Evolutionary conservation across 495 filamentous ascomycete species (phyloP).

Genomic region (Podospora tetraspora): DNA sequence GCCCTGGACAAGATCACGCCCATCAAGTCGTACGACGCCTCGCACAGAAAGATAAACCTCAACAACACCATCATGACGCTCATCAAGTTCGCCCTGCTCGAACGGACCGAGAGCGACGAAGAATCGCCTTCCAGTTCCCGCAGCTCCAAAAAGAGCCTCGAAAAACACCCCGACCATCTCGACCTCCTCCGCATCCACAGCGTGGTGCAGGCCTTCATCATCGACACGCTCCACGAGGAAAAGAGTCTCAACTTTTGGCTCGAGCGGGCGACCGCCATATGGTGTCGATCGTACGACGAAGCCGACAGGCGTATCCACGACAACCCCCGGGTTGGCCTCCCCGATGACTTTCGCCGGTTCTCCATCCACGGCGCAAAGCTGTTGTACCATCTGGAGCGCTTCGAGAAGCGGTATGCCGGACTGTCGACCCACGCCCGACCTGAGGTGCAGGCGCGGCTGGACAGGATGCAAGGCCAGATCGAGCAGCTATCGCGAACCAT

Average conservation of each 20-base stretch:
- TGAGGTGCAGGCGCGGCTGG: conserved; percentile 44
- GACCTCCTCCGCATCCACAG: conserved; percentile 72
- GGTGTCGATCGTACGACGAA: conserved; percentile 57
- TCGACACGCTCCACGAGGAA: conserved; percentile 58
- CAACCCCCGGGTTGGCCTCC: conserved; percentile 52
- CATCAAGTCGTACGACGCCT: conserved; percentile 52
- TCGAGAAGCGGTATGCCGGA: conserved; percentile 36
- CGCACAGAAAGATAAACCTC: conserved; percentile 39
- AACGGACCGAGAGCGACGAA: conserved; percentile 53
- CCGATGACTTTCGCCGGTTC: conserved; percentile 67
- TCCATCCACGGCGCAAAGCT: conserved; percentile 61
- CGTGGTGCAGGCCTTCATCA: conserved; percentile 75
- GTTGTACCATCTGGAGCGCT: conserved; percentile 41
- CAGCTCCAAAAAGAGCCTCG: conserved; percentile 45
- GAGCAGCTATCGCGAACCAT: conserved; percentile 48
- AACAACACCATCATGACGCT: conserved; percentile 64
- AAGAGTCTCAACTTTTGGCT: conserved; percentile 59
- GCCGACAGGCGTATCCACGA: conserved; percentile 55
- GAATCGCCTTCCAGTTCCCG: conserved; percentile 36
- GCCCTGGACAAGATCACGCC: conserved; percentile 52
- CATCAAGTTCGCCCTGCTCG: conserved; percentile 66
- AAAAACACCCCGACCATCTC: conserved; percentile 52
- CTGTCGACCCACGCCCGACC: conserved; percentile 36
- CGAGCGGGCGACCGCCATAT: conserved; percentile 53
- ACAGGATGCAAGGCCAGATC: conserved; percentile 53